Percentiles rank a stretch among this genome's conserved stretches.
phyloP scores from a whole-genome alignment of 768 basidiomycete species.

The Tylopilus rubrobrunneus region DNA sequence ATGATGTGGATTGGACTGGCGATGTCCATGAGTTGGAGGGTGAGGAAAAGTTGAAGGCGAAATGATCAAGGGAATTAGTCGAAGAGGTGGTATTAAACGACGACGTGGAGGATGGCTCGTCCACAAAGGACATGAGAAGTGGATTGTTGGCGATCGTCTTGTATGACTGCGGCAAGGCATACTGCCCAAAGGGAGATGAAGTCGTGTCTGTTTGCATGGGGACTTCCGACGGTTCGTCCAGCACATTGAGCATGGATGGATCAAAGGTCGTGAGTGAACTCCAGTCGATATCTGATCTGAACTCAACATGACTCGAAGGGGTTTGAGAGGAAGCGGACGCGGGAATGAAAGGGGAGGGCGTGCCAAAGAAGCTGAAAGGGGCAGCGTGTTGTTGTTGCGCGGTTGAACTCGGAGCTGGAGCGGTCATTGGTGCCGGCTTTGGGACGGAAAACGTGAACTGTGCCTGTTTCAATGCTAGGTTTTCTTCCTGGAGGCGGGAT shows the following conservation, averaged over 20 bases:
- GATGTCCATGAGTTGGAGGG: constrained; percentile 28
- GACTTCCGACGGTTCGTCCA: constrained; percentile 60
- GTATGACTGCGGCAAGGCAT: constrained; percentile 47
- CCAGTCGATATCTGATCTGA: constrained; percentile 46
- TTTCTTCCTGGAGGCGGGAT: constrained; percentile 81
- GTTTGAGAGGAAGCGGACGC: constrained; percentile 31
- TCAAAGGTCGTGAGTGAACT: constrained; percentile 68
- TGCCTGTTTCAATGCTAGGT: constrained; percentile 72
- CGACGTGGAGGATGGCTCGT: constrained; percentile 38
- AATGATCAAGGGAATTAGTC: constrained; percentile 31
- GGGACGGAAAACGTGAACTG: constrained; percentile 85
- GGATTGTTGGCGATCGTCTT: constrained; percentile 84
- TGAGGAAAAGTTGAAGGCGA: constrained; percentile 45
- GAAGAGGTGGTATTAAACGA: constrained; percentile 15
- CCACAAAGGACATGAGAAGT: constrained; percentile 78
- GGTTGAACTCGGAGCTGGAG: constrained; percentile 20
- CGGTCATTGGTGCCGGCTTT: constrained; percentile 30
- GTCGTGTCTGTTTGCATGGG: constrained; percentile 57
- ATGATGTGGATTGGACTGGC: constrained; percentile 14
- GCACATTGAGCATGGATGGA: constrained; percentile 56
- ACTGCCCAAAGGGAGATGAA: constrained; percentile 45
- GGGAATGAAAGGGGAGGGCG: constrained; percentile 20
- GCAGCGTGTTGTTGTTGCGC: constrained; percentile 10
- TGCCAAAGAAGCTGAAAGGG: constrained; percentile 26
- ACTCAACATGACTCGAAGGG: constrained; percentile 22